Base-by-base conservation (phyloP, 257 asterid species). In the Ophiorrhiza pumila region DNA sequence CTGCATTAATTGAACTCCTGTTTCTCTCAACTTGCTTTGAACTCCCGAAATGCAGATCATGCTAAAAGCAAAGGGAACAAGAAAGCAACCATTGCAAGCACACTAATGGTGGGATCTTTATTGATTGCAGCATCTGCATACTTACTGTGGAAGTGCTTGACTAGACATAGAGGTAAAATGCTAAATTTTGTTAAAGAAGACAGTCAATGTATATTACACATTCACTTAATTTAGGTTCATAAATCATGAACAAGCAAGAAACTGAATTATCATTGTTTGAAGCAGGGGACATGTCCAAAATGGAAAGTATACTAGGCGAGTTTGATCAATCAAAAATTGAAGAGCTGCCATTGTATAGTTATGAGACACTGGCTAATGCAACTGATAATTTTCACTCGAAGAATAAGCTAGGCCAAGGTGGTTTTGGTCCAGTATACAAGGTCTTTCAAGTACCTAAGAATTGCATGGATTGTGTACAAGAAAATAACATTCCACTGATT, bases 361-460 rank as follows among this genome's bases (percentile, higher is more conserved):
- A 81, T 46, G 80, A 80, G 72, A 58, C 76, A 29, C 79, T 87
- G 52, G 79, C 74, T n/a, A 80, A 65, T 37, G 91, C 90, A 22
- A 87, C 93, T 1, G 50, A 79, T 50, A 71, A 69, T 62, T 89
- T 89, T 71, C 74, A 82, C 29, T 72, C 76, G 14, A 77, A 57
- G 32, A 83, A 68, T 62, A 75, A 71, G 82, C 84, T 85, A 39
- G 91, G 91, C 68, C 78, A 73, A 83, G 93, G 93, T 34, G 96
- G 93, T 50, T 89, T 89, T 80, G 90, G 90, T 71, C 79, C 85
- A 27, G 96, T 89, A 37, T 89, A 77, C 76, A 86, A 83, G 89
- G 96, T 87, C 77, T 58, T 68, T 50, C 42, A n/a, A 55, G 7
- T 70, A 9, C 20, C 45, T 14, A 29, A 15, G 41, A 66, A 25